A percentile compares a stretch with the other conserved stretches of the same genome.
Evolutionary conservation across 2,329 filamentous ascomycete species (phyloP).

Genomic region (Xylariaceae sp.): DNA sequence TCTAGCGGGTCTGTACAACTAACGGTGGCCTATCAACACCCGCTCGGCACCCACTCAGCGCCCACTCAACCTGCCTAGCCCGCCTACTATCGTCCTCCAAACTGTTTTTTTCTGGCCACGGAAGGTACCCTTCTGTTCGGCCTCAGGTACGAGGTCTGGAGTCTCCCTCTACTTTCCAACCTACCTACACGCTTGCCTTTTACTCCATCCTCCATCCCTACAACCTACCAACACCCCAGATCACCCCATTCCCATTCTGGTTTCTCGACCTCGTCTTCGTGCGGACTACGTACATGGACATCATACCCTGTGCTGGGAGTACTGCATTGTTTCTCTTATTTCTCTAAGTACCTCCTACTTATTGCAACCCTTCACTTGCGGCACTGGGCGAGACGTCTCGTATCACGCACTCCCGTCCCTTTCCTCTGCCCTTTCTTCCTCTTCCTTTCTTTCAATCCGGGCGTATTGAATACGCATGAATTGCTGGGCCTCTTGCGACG

Average conservation of each 20-base stretch:
- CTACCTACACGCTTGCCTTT: too few relatives aligned
- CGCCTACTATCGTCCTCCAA: background rate
- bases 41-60: background rate
- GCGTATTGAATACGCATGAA: slow-evolving; percentile 5
- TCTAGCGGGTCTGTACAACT: background rate
- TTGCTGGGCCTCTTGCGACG: slow-evolving; percentile 13
- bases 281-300: background rate
- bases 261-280: slow-evolving; percentile 11
- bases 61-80: background rate
- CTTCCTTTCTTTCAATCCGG: slow-evolving; percentile 9
- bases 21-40: background rate
- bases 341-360: background rate
- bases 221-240: slow-evolving; percentile 3
- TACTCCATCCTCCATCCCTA: background rate
- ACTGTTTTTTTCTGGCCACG: background rate
- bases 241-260: slow-evolving; percentile 15
- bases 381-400: slow-evolving; percentile 20
- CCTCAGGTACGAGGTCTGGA: too few relatives aligned
- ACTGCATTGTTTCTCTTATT: slow-evolving; percentile 17
- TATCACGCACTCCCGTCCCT: slow-evolving; percentile 18
- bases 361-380: slow-evolving; percentile 8
- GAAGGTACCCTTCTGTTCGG: too few relatives aligned
- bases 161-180: too few relatives aligned
- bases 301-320: background rate
- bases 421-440: background rate